Percentiles rank a stretch among this genome's conserved stretches.
phyloP scores from a whole-genome alignment of 495 filamentous ascomycete species.

The Penicillium dipodomyicola region DNA sequence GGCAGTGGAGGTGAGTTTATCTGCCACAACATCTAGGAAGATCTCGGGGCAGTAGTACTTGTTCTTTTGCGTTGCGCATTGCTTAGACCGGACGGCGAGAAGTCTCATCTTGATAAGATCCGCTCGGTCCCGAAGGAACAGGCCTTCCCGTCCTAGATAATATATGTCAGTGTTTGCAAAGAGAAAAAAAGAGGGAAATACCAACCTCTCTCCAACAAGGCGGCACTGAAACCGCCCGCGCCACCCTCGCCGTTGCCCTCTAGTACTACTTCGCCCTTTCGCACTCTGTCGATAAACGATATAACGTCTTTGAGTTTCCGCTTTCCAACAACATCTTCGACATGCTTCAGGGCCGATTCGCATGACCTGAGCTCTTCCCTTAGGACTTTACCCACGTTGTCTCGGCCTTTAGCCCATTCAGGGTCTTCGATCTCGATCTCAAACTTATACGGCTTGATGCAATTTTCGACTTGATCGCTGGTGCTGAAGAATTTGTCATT shows the following conservation, averaged over 20 bases:
- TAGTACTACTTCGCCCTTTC: constrained; percentile 77
- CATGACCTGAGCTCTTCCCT: constrained; percentile 82
- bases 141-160: constrained; percentile 72
- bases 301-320: constrained; percentile 88
- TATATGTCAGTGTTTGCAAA: constrained; percentile 20
- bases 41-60: constrained; percentile 97
- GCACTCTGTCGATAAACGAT: constrained; percentile 81
- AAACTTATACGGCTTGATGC: constrained; percentile 98
- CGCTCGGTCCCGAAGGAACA: constrained; percentile 88
- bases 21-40: constrained; percentile 94
- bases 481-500: constrained; percentile 96
- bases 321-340: constrained; percentile 72
- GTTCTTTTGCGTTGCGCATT: constrained; percentile 76
- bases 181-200: constrained; percentile 9
- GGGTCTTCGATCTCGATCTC: constrained; percentile 89
- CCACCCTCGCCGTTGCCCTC: constrained; percentile 80
- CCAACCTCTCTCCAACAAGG: constrained; percentile 75
- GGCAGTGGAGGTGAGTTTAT: constrained; percentile 90
- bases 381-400: constrained; percentile 71
- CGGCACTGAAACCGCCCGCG: constrained; percentile 87
- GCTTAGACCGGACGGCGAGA: constrained; percentile 77
- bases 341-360: constrained; percentile 69
- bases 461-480: constrained; percentile 98
- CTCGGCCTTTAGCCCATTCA: constrained; percentile 82
- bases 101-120: constrained; percentile 89